Evolutionary conservation across 169 alveolate species (phyloP).

Genomic region (Plasmodium fragile): DNA sequence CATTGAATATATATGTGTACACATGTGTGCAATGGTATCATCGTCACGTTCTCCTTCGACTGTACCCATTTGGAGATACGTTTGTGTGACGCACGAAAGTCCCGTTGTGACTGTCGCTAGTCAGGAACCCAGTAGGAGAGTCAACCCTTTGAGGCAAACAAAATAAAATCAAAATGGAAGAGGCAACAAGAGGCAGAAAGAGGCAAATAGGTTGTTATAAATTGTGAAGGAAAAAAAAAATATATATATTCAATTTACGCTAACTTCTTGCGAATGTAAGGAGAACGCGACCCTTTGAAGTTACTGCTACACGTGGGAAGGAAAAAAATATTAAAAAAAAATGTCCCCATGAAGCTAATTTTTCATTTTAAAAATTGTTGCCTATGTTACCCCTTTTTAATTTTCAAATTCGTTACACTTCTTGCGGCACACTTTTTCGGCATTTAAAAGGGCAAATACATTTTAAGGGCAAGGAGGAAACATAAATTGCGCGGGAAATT

Average conservation of each 20-base stretch:
- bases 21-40: neutral
- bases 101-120: neutral
- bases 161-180: neutral
- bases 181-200: neutral
- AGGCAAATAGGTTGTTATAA: neutral
- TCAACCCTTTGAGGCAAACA: neutral
- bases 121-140: neutral
- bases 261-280: neutral
- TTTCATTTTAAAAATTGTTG: neutral
- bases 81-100: neutral
- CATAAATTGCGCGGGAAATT: neutral
- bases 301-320: neutral
- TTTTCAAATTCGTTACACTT: neutral
- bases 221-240: neutral
- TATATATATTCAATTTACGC: neutral
- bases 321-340: conserved; percentile 2
- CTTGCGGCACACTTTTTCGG: neutral
- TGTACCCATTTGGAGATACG: neutral
- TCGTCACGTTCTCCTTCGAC: neutral
- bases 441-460: neutral
- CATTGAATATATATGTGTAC: neutral
- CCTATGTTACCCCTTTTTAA: neutral
- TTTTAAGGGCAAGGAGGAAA: neutral
- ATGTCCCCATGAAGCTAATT: neutral
- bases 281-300: neutral